Evolutionary conservation across 148 eudicot species (phyloP).

Genomic region (Fallopia convolvulus): DNA sequence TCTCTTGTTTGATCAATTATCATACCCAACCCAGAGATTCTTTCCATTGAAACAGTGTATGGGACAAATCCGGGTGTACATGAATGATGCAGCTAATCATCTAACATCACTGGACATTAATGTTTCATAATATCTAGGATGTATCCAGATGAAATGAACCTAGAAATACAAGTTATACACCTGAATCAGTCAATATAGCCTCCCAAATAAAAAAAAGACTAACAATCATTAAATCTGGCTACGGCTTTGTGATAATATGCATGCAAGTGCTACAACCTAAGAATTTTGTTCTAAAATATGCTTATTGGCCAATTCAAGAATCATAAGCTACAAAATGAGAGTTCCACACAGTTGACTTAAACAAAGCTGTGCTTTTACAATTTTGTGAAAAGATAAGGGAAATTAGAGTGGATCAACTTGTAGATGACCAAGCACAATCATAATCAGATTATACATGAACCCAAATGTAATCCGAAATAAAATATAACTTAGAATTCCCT

Average conservation of each 20-base stretch:
- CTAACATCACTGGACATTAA: background rate
- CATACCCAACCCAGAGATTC: background rate
- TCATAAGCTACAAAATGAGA: background rate
- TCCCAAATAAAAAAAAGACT: background rate
- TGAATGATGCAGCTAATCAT: background rate
- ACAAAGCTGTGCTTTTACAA: background rate
- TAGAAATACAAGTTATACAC: background rate
- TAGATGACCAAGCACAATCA: background rate
- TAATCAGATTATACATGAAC: background rate
- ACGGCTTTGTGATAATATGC: background rate
- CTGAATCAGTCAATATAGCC: background rate
- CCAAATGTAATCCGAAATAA: background rate
- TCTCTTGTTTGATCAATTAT: slow-evolving; percentile 11
- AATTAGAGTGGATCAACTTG: background rate
- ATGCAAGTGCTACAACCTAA: background rate
- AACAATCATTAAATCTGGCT: background rate
- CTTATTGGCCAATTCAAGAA: slow-evolving; percentile 1
- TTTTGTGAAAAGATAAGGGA: background rate
- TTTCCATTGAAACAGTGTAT: slow-evolving; percentile 3
- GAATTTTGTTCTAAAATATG: background rate
- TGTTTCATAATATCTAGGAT: background rate
- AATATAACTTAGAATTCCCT: background rate
- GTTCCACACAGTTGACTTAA: background rate
- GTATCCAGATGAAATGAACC: background rate
- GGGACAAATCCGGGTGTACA: background rate